Evolutionary conservation across 192 early-diverging fungal genomes (phyloP).

Genomic region (Dispira parvispora): DNA sequence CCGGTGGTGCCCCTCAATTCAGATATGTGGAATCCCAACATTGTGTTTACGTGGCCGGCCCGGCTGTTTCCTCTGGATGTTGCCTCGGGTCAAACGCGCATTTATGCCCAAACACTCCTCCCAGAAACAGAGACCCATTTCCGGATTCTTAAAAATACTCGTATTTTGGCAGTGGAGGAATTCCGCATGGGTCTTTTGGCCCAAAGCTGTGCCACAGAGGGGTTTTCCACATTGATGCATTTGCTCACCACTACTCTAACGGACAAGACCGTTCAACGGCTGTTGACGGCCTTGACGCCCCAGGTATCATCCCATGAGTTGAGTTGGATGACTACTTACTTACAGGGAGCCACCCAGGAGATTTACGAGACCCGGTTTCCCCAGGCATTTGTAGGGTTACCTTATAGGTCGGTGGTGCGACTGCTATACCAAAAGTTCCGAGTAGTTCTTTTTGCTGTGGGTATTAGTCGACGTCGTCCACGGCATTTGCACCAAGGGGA

Average conservation of each 20-base stretch:
- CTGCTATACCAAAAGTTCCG: slow-evolving; percentile 27
- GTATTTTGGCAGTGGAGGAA: slow-evolving; percentile 25
- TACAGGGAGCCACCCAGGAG: slow-evolving; percentile 28
- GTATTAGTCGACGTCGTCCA: slow-evolving; percentile 18
- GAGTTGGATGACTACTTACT: slow-evolving; percentile 23
- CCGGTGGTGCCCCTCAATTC: neutral
- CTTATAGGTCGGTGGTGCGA: slow-evolving; percentile 23
- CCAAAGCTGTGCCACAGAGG: slow-evolving; percentile 26
- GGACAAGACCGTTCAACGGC: slow-evolving; percentile 15
- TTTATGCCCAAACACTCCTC: slow-evolving; percentile 24
- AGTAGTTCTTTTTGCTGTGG: slow-evolving; percentile 24
- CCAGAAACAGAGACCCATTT: slow-evolving; percentile 24
- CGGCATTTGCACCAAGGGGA: neutral
- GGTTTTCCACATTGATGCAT: slow-evolving; percentile 24
- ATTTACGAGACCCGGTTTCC: slow-evolving; percentile 29
- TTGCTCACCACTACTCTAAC: slow-evolving; percentile 25
- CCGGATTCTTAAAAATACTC: slow-evolving; percentile 19
- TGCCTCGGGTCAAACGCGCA: slow-evolving; percentile 23
- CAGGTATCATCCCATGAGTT: slow-evolving; percentile 12
- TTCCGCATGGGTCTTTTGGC: slow-evolving; percentile 31
- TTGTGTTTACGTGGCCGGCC: too few relatives aligned
- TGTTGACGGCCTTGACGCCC: slow-evolving; percentile 16
- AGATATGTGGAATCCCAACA: too few relatives aligned
- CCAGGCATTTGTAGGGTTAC: slow-evolving; percentile 18
- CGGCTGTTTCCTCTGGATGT: neutral